Evolutionary conservation across 225 moss, liverwort and hornwort species (phyloP).

Genomic region (Pseudoscleropodium purum): DNA sequence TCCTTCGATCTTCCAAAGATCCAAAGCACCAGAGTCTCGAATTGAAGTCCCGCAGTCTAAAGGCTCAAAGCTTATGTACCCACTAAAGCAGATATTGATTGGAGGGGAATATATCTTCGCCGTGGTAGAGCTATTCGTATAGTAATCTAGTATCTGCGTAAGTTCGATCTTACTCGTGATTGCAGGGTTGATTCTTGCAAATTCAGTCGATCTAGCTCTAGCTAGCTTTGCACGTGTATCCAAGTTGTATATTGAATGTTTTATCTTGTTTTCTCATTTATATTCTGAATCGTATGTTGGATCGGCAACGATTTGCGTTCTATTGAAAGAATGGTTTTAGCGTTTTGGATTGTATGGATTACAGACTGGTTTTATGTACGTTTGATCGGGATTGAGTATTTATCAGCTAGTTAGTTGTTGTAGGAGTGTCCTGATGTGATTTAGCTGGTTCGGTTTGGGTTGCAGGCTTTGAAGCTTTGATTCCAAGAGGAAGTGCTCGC

Average conservation of each 20-base stretch:
- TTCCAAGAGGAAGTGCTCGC: not conserved
- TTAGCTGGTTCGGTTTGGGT: not conserved
- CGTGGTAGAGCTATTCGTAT: not conserved
- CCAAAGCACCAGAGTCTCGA: not conserved
- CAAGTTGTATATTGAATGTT: not conserved
- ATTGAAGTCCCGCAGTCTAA: not conserved
- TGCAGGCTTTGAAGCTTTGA: not conserved
- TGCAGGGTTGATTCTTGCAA: not conserved
- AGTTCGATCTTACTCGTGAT: not conserved
- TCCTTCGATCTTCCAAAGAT: not conserved
- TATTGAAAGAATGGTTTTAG: not conserved
- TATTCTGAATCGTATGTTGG: not conserved
- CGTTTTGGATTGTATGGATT: too few species aligned
- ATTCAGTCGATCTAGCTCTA: not conserved
- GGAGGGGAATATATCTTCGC: not conserved
- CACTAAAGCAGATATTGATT: not conserved
- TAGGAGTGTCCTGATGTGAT: not conserved
- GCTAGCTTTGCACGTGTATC: not conserved
- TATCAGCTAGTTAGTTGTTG: not conserved
- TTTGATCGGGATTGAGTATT: not conserved
- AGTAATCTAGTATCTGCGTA: not conserved
- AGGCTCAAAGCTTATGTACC: not conserved
- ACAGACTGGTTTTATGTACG: not conserved
- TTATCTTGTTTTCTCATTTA: not conserved
- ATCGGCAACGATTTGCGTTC: not conserved